These are phyloP conservation scores for Chenopodium suecicum DNA, from an alignment of 148 eudicot genomes.

Conservation along the genomic window DNA sequence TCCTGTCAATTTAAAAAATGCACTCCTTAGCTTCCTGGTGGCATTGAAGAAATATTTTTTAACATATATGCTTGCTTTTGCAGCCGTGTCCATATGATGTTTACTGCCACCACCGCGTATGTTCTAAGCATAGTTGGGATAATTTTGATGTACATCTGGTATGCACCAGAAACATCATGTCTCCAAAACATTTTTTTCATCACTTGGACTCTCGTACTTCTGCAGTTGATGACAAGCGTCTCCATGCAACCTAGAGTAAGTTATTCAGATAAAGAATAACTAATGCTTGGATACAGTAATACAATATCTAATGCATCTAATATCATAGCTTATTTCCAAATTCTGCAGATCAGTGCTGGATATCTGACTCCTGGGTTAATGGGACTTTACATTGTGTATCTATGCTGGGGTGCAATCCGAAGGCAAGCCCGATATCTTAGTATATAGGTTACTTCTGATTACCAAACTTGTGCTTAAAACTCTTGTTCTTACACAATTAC, in stretches of 20 bases:
- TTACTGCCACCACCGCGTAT: slow-evolving; percentile 52
- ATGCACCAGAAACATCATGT: slow-evolving; percentile 73
- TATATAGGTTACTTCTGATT: not conserved
- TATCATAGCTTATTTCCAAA: not conserved
- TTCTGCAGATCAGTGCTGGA: slow-evolving; percentile 64
- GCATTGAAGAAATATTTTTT: not conserved
- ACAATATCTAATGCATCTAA: not conserved
- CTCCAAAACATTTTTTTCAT: slow-evolving; percentile 70
- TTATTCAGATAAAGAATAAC: not conserved
- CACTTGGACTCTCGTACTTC: slow-evolving; percentile 72
- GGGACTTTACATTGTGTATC: slow-evolving; percentile 82
- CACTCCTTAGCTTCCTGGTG: too few species aligned
- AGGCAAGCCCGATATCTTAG: slow-evolving; percentile 37
- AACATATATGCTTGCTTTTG: slow-evolving; percentile 11
- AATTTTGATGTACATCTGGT: slow-evolving; percentile 74
- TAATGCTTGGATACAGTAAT: too few species aligned
- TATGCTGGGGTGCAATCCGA: slow-evolving; percentile 93
- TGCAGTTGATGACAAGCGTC: slow-evolving; percentile 78
- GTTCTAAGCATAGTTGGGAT: slow-evolving; percentile 61
- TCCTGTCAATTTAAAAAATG: too few species aligned
- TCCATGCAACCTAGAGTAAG: slow-evolving; percentile 77
- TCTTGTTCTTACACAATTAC: not conserved
- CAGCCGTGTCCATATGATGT: slow-evolving; percentile 59
- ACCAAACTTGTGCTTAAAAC: not conserved
- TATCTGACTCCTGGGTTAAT: slow-evolving; percentile 77